Percentiles rank a stretch among this genome's conserved stretches.
phyloP scores from a whole-genome alignment of 2,329 filamentous ascomycete genomes.

The Lasiodiplodia gonubiensis region DNA sequence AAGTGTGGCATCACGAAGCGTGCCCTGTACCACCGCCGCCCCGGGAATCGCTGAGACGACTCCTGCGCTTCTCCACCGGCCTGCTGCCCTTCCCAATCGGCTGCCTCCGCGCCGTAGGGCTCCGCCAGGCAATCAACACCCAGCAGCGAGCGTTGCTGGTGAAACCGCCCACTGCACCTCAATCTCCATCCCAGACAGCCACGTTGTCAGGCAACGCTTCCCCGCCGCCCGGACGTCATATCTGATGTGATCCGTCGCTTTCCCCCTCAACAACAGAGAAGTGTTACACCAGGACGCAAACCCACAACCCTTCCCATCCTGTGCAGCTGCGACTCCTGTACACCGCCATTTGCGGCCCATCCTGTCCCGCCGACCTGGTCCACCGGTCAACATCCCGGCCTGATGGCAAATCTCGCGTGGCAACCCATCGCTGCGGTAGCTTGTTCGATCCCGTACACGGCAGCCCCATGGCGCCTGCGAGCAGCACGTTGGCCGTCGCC shows the following conservation, averaged over 20 bases:
- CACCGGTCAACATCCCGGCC: constrained; percentile 11
- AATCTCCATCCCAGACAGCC: constrained; percentile 20
- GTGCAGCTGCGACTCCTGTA: constrained; percentile 19
- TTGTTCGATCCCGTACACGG: constrained; percentile 19
- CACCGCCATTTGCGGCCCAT: constrained; percentile 25
- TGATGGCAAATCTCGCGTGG: constrained; percentile 30
- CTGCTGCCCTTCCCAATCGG: constrained; percentile 4
- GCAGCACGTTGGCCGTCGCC: constrained; percentile 20
- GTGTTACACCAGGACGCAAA: constrained; percentile 21
- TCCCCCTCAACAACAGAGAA: not conserved
- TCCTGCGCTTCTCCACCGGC: not conserved
- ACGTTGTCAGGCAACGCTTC: constrained; percentile 25
- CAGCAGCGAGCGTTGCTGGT: constrained; percentile 17
- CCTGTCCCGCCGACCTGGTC: constrained; percentile 26
- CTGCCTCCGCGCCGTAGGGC: constrained; percentile 5
- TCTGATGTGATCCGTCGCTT: constrained; percentile 19
- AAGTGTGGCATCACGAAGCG: constrained; percentile 27
- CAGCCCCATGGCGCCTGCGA: constrained; percentile 25
- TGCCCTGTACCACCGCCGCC: constrained; percentile 23
- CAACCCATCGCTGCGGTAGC: constrained; percentile 29
- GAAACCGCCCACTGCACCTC: constrained; percentile 21
- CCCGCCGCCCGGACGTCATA: constrained; percentile 20
- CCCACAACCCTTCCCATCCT: constrained; percentile 5
- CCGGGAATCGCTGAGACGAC: constrained; percentile 18
- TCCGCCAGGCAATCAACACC: constrained; percentile 6